Percentiles rank a stretch among this genome's conserved stretches.
Evolutionary conservation across 2,329 filamentous ascomycete genomes (phyloP).

Genomic region (Verticillium zaregamsianum): DNA sequence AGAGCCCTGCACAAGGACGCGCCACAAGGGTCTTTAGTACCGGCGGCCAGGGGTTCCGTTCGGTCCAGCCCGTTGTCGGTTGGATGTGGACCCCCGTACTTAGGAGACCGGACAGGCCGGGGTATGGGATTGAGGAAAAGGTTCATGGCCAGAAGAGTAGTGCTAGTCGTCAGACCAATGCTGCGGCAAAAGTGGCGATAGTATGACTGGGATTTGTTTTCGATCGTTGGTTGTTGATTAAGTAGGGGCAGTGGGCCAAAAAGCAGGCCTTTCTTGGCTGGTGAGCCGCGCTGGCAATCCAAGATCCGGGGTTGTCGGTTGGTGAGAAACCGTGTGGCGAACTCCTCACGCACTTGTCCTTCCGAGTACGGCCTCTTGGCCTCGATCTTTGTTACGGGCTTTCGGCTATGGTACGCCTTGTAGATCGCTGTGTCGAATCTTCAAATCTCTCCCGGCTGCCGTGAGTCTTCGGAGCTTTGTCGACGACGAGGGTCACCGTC

Average conservation of each 20-base stretch:
- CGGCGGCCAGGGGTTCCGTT: neutral
- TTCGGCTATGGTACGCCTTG: neutral
- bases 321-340: neutral
- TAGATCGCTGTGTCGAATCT: neutral
- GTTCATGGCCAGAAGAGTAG: neutral
- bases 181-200: neutral
- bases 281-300: neutral
- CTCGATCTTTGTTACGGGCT: too few species aligned
- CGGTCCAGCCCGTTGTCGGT: neutral
- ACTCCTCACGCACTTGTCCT: too few species aligned
- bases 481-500: neutral
- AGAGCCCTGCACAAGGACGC: neutral
- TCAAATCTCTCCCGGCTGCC: neutral
- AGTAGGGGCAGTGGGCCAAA: neutral
- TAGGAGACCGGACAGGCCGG: neutral
- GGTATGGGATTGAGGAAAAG: neutral
- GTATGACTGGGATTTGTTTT: neutral
- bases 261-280: neutral
- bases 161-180: neutral
- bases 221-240: neutral
- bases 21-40: neutral
- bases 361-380: too few species aligned
- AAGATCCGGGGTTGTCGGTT: neutral
- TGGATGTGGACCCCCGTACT: neutral
- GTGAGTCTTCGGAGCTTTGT: neutral